These are phyloP conservation scores for Crassisporium funariophilum DNA, from an alignment of 768 basidiomycete species.

Conservation along the genomic window DNA sequence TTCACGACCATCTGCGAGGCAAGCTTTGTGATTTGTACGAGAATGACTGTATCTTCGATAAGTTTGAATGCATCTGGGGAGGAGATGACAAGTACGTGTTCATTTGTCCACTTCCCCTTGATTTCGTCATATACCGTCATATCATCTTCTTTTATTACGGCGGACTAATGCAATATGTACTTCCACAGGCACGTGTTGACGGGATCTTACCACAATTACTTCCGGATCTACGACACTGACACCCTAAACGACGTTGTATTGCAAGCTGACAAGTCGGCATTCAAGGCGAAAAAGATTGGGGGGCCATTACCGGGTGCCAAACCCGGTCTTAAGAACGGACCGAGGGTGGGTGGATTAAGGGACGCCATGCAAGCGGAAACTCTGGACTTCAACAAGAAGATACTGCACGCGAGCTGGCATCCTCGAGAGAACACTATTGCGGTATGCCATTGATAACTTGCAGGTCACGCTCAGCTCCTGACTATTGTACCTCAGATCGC, in stretches of 20 bases:
- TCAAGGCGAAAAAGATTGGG: conserved; percentile 99
- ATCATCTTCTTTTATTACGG: conserved; percentile 15
- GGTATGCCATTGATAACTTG: conserved; percentile 49
- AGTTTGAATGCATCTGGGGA: conserved; percentile 98
- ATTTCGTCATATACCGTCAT: conserved; percentile 6
- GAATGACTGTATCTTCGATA: conserved; percentile 99
- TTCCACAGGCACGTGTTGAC: conserved; percentile 93
- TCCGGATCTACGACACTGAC: conserved; percentile 98
- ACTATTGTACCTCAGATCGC: conserved; percentile 66
- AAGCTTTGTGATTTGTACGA: conserved; percentile 99
- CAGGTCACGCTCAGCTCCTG: conserved; percentile 5
- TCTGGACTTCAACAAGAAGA: conserved; percentile 96
- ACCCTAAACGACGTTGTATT: conserved; percentile 86
- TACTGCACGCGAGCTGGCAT: conserved; percentile 96
- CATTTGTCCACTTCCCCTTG: conserved; percentile 23
- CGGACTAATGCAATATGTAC: conserved; percentile 15
- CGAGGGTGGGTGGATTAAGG: conserved; percentile 68
- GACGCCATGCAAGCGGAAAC: conserved; percentile 88
- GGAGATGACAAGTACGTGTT: conserved; percentile 88
- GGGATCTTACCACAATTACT: conserved; percentile 99
- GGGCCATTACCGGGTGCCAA: conserved; percentile 77
- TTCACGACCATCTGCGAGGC: conserved; percentile 95
- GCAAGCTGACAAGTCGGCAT: conserved; percentile 98
- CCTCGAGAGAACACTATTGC: conserved; percentile 98
- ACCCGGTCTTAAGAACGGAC: conserved; percentile 72